A percentile compares a stretch with the other conserved stretches of the same genome.
These are phyloP conservation scores for Candida sakaeoensis DNA, from an alignment of 805 yeast species.

Conservation along the genomic window DNA sequence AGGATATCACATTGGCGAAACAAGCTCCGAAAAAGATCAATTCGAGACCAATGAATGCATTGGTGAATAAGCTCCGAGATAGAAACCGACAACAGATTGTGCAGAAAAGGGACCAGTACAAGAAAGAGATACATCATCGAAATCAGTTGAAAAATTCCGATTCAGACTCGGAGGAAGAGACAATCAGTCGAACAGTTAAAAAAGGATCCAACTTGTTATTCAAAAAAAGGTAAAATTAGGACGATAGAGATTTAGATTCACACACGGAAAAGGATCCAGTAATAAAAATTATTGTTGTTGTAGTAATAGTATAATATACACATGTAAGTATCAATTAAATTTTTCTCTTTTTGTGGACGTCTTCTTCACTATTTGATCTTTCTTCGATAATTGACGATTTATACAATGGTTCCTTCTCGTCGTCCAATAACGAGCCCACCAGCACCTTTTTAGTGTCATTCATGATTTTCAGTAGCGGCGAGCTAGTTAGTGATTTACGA, in stretches of 20 bases:
- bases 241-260: too few relatives aligned
- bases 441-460: slow-evolving; percentile 16
- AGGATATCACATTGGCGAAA: slow-evolving; percentile 8
- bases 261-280: too few relatives aligned
- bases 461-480: slow-evolving; percentile 14
- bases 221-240: slow-evolving; percentile 9
- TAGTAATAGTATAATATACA: too few relatives aligned
- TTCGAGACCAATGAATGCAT: slow-evolving; percentile 35
- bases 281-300: too few relatives aligned
- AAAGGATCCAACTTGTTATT: slow-evolving; percentile 14
- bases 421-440: slow-evolving; percentile 22
- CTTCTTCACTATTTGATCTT: slow-evolving; percentile 4
- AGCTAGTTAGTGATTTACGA: slow-evolving; percentile 15
- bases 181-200: slow-evolving; percentile 14
- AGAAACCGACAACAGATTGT: slow-evolving; percentile 17
- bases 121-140: not conserved
- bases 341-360: slow-evolving; percentile 8
- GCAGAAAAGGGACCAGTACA: slow-evolving; percentile 13
- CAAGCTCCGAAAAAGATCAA: not conserved
- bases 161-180: slow-evolving; percentile 16
- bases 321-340: too few relatives aligned
- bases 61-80: slow-evolving; percentile 34
- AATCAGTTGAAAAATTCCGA: not conserved
- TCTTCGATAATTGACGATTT: slow-evolving; percentile 8
- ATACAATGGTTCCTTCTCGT: slow-evolving; percentile 9